Evolutionary conservation across 345 rosid genomes (phyloP), one percentile per base, ranked within the genome.

Genomic region (Eucalyptus sp.): DNA sequence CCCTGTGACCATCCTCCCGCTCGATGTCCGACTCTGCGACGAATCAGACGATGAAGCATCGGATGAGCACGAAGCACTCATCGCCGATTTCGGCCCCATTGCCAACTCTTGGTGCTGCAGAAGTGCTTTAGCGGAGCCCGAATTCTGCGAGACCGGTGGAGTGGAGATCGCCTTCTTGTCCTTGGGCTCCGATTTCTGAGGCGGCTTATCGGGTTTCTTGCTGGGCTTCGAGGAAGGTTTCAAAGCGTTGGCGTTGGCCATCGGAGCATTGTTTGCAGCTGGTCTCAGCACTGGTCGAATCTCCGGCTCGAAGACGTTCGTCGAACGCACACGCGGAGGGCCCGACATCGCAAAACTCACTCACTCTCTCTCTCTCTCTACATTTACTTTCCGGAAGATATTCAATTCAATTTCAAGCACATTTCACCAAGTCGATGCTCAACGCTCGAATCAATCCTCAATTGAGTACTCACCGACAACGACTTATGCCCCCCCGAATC

Each of bases 41-140:
- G 99, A 96, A 91, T 95, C 98, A 5, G 98, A 91, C 15, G 99
- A 96, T 2, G 96, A 94, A 5, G 99, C 99, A 89, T 96, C 98
- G 37, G 99, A 96, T 31, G 97, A 96, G 58, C 95, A 96, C 27
- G 99, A 96, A 88, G 95, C 94, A 88, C 93, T 90, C 95, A 91
- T 92, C 4, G 95, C 92, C 6, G 91, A 91, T 87, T 90, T 94
- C 29, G 86, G 43, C 84, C 85, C 84, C 64, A 50, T 71, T 50
- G 13, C 86, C 91, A 62, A 49, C 68, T 91, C 93, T 86, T 88
- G 90, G 88, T 91, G 87, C 89, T 91, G 92, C 89, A 94, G 68
- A 90, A 91, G 80, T 58, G 94, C 92, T 31, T 93, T 88, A 56
- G 93, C 91, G 43, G 90, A 87, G 62, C 92, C 87, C 87, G 90